Evolutionary conservation across 768 basidiomycete genomes (phyloP).

Genomic region (Leucosporidium yakuticum): DNA sequence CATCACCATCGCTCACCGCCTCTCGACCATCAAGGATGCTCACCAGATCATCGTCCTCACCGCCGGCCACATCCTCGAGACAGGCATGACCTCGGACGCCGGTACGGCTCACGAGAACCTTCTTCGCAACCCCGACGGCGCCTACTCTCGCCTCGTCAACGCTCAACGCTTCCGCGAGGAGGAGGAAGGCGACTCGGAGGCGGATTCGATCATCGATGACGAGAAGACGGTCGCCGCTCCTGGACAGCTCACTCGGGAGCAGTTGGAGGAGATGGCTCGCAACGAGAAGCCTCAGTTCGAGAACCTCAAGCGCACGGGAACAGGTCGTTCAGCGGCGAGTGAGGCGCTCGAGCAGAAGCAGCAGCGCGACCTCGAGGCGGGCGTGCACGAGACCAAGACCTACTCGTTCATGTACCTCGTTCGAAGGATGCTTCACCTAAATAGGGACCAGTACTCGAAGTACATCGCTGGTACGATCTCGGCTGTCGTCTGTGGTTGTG

Average conservation of each 20-base stretch:
- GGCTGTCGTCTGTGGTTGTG: slow-evolving; percentile 18
- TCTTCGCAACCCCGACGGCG: slow-evolving; percentile 54
- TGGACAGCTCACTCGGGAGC: slow-evolving; percentile 15
- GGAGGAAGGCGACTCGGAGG: slow-evolving; percentile 12
- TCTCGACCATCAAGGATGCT: slow-evolving; percentile 45
- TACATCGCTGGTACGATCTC: slow-evolving; percentile 26
- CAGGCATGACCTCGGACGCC: slow-evolving; percentile 19
- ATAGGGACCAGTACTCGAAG: slow-evolving; percentile 14
- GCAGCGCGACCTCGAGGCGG: slow-evolving; percentile 16
- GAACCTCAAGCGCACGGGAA: slow-evolving; percentile 27
- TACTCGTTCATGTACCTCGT: slow-evolving; percentile 24
- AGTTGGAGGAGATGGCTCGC: slow-evolving; percentile 26
- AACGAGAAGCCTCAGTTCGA: slow-evolving; percentile 32
- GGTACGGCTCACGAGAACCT: slow-evolving; percentile 44
- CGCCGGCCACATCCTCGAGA: slow-evolving; percentile 44
- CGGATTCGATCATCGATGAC: slow-evolving; percentile 1
- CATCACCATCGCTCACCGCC: slow-evolving; percentile 45
- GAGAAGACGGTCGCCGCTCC: slow-evolving; percentile 8
- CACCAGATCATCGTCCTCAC: slow-evolving; percentile 48
- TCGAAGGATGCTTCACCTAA: slow-evolving; percentile 18
- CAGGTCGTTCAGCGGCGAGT: slow-evolving; percentile 30
- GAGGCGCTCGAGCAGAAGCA: slow-evolving; percentile 21
- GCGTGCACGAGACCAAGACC: background rate
- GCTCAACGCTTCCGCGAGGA: slow-evolving; percentile 58
- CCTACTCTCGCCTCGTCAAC: slow-evolving; percentile 68